phyloP scores from a whole-genome alignment of 768 basidiomycete genomes.

The Tulasnella sp. region DNA sequence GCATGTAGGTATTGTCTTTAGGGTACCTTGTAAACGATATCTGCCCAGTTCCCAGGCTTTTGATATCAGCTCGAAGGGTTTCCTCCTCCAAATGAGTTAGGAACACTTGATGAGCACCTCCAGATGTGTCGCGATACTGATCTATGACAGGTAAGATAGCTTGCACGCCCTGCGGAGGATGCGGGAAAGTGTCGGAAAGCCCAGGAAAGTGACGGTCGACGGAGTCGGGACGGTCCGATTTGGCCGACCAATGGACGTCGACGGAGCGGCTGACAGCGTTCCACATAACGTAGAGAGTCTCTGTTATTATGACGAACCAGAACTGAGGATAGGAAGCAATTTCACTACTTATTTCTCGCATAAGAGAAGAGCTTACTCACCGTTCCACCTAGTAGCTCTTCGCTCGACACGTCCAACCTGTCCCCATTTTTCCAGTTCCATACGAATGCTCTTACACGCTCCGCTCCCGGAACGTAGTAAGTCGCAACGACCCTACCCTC shows the following conservation, averaged over 20 bases:
- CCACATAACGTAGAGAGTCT: not conserved
- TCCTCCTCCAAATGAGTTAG: not conserved
- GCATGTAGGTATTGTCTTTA: not conserved
- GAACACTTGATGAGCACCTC: not conserved
- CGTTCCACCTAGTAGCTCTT: not conserved
- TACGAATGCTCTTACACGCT: not conserved
- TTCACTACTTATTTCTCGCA: not conserved
- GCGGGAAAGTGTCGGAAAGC: not conserved
- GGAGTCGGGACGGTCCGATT: not conserved
- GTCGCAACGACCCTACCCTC: not conserved
- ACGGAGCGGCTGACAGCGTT: not conserved
- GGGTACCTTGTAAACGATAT: not conserved
- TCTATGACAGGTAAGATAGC: not conserved
- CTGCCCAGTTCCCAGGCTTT: not conserved
- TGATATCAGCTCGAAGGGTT: not conserved
- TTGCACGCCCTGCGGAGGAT: not conserved
- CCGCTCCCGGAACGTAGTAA: not conserved
- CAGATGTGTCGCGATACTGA: not conserved
- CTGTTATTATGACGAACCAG: not conserved
- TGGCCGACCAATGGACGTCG: not conserved
- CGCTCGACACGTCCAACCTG: not conserved
- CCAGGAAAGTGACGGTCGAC: not conserved
- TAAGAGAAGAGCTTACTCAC: not conserved
- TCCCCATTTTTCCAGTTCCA: not conserved
- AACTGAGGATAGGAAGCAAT: not conserved